A percentile compares a stretch with the other conserved stretches of the same genome.
These are phyloP conservation scores for Solanum stenotomum DNA, from an alignment of 257 asterid species.

Conservation along the genomic window DNA sequence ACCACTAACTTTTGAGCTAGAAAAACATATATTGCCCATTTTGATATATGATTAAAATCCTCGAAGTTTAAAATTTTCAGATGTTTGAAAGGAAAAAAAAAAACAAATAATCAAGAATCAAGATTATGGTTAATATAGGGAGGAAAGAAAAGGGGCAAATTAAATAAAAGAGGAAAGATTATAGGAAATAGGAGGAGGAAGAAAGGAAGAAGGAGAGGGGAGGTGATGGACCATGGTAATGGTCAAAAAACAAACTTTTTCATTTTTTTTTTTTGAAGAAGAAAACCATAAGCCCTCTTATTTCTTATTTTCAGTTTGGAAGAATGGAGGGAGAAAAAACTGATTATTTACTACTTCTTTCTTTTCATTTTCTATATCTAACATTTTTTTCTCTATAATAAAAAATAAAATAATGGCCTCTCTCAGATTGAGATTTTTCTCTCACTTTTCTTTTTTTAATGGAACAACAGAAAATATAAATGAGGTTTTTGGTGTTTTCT, in stretches of 20 bases:
- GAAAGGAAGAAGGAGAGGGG: slow-evolving; percentile 57
- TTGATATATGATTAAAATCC: not conserved
- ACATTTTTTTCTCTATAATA: not conserved
- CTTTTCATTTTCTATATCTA: not conserved
- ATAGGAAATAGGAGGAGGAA: slow-evolving; percentile 61
- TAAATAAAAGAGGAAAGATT: slow-evolving; percentile 30
- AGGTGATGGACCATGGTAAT: slow-evolving; percentile 7
- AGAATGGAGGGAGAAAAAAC: not conserved
- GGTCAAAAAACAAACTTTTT: slow-evolving; percentile 11
- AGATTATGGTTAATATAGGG: not conserved
- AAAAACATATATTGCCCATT: slow-evolving; percentile 73
- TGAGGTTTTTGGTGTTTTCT: not conserved
- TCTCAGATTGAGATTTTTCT: not conserved
- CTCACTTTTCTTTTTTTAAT: not conserved
- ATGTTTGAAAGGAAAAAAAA: not conserved
- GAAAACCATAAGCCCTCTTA: not conserved
- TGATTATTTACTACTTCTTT: not conserved
- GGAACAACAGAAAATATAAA: not conserved
- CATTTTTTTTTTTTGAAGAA: not conserved
- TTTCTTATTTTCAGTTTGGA: not conserved
- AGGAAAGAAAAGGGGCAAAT: not conserved
- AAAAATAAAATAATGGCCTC: not conserved
- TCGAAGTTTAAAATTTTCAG: not conserved
- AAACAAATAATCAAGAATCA: not conserved
- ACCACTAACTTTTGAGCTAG: slow-evolving; percentile 59